phyloP scores from a whole-genome alignment of 768 basidiomycete genomes.

The Bullera alba region DNA sequence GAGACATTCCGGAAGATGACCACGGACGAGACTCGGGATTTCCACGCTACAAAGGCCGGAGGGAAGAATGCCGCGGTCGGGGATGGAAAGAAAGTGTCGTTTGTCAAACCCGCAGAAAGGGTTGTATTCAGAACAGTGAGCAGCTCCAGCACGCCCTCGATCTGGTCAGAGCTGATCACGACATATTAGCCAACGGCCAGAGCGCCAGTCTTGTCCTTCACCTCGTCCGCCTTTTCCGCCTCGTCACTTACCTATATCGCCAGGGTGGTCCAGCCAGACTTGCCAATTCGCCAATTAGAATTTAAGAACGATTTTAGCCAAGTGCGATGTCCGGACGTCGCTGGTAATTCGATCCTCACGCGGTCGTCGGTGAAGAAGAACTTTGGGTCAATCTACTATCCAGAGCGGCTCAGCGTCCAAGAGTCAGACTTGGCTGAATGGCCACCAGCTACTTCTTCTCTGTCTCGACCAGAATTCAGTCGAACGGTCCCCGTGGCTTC shows the following conservation, averaged over 20 bases:
- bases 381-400: slow-evolving; percentile 17
- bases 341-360: no score
- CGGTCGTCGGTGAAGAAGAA: slow-evolving; percentile 11
- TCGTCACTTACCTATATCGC: not conserved
- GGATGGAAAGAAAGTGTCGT: not conserved
- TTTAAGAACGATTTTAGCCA: no score
- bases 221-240: not conserved
- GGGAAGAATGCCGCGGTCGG: no score
- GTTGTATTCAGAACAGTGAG: no score
- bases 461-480: no score
- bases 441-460: slow-evolving; percentile 4
- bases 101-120: not conserved
- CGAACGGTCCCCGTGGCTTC: no score
- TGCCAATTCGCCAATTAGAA: not conserved
- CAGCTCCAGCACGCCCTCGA: no score
- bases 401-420: slow-evolving; percentile 6
- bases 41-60: not conserved
- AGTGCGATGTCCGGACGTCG: no score
- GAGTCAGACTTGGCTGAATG: slow-evolving; percentile 6
- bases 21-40: not conserved
- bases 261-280: not conserved
- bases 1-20: not conserved
- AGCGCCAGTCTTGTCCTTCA: not conserved
- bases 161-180: no score
- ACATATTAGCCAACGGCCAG: no score